phyloP scores from a whole-genome alignment of 345 rosid species.

The Ricinus communis region DNA sequence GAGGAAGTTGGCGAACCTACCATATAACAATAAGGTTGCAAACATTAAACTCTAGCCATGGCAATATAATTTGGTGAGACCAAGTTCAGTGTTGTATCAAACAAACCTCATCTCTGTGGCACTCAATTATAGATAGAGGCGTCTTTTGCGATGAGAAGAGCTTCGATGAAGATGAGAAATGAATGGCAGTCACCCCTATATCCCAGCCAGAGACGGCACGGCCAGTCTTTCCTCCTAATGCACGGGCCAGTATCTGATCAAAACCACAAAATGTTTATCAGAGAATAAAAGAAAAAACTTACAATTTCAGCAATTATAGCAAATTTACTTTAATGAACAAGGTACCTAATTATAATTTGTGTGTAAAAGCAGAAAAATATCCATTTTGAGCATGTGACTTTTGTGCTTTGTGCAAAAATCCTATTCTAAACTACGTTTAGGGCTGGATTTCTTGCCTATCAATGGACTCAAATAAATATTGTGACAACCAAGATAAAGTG shows the following conservation, averaged over 20 bases:
- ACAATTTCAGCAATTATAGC: too few relatives aligned
- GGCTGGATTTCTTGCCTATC: too few relatives aligned
- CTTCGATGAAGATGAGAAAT: constrained; percentile 41
- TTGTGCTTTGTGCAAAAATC: too few relatives aligned
- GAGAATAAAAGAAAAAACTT: too few relatives aligned
- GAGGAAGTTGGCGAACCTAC: constrained; percentile 54
- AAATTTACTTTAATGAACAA: too few relatives aligned
- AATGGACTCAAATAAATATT: too few relatives aligned
- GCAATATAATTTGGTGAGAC: background rate
- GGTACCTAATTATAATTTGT: too few relatives aligned
- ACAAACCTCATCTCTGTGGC: constrained; percentile 69
- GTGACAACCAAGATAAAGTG: too few relatives aligned
- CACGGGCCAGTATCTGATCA: constrained; percentile 55
- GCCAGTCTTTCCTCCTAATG: constrained; percentile 56
- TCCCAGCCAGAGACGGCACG: constrained; percentile 62
- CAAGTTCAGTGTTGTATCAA: background rate
- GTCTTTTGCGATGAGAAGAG: constrained; percentile 40
- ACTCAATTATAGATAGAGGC: constrained; percentile 54
- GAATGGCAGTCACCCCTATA: constrained; percentile 48
- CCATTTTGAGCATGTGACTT: too few relatives aligned
- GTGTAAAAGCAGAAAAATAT: too few relatives aligned
- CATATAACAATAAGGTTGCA: background rate
- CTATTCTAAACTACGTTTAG: too few relatives aligned
- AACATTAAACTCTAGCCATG: background rate
- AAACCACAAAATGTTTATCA: background rate